A percentile compares a stretch with the other conserved stretches of the same genome.
These are phyloP conservation scores for Astrothelium macrocarpum DNA, from an alignment of 495 filamentous ascomycete species.

Conservation along the genomic window DNA sequence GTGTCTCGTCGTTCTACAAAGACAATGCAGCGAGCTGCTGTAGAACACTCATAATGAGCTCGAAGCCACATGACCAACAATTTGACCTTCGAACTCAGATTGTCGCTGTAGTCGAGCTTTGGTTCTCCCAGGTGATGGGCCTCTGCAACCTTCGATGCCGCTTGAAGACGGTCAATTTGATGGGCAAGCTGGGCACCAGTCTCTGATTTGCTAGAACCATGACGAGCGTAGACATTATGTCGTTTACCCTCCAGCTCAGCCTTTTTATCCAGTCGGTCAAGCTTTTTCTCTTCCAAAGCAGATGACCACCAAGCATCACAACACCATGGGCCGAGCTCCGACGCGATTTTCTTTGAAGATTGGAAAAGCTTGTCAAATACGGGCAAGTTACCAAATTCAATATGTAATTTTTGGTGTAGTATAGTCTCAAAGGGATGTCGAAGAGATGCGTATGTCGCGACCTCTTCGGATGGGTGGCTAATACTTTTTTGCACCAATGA, in stretches of 20 bases:
- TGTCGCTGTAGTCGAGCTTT: slow-evolving; percentile 14
- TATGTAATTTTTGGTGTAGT: slow-evolving; percentile 49
- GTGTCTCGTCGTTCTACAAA: slow-evolving; percentile 76
- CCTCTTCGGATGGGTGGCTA: slow-evolving; percentile 49
- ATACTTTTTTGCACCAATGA: slow-evolving; percentile 50
- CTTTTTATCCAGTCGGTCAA: background rate
- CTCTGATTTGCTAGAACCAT: background rate
- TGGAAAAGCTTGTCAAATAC: slow-evolving; percentile 50
- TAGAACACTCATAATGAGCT: slow-evolving; percentile 45
- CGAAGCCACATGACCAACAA: slow-evolving; percentile 48
- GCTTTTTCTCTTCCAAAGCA: slow-evolving; percentile 50
- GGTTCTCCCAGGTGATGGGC: slow-evolving; percentile 41
- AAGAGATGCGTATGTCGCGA: slow-evolving; percentile 48
- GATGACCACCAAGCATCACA: slow-evolving; percentile 73
- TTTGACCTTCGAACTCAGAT: slow-evolving; percentile 65
- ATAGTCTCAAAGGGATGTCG: slow-evolving; percentile 49
- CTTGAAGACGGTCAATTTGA: slow-evolving; percentile 45
- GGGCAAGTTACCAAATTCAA: slow-evolving; percentile 45
- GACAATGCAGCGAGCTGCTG: slow-evolving; percentile 68
- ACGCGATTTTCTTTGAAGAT: slow-evolving; percentile 47
- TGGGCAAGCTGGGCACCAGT: slow-evolving; percentile 38
- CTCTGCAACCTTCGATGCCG: slow-evolving; percentile 50
- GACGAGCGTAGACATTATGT: background rate
- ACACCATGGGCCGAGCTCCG: slow-evolving; percentile 76
- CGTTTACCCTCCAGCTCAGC: background rate